Base-by-base conservation (phyloP, 768 basidiomycete genomes). In the Boletus patriciae region DNA sequence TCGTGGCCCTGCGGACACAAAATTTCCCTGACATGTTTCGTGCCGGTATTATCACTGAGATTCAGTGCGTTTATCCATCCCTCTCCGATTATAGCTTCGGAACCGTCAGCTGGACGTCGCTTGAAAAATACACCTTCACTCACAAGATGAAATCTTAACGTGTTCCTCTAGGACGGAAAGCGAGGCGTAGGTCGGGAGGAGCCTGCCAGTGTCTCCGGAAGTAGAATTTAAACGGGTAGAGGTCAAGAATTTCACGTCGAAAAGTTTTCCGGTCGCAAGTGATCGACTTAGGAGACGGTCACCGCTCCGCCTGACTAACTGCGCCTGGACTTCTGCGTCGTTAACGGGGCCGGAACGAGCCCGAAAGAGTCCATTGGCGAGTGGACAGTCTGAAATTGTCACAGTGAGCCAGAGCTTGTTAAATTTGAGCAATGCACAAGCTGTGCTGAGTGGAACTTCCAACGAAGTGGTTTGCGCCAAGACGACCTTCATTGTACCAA, bases 171-270 rank as follows among this genome's bases (percentile, higher is more conserved):
- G 13, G 33, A 66, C 45, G 23, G 60, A 44, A 21, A 66, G 49
- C 5, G 60, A 64, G 5, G 66, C 54, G 41, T 65, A 52, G 19
- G 46, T 66, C 29, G 58, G 53, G 11, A 54, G 37, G 19, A 38
- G 29, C 8, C 33, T 33, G n/a, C 34, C 40, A 1, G 38, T 25
- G 29, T 23, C 19, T 11, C 44, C 56, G 19, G 52, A 49, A n/a
- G 46, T 29, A 55, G 55, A 42, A 31, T n/a, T n/a, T n/a, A n/a
- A n/a, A n/a, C n/a, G n/a, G n/a, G n/a, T 25, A 25, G 2, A 23
- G 34, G 66, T 21, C 52, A 68, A 18, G 54, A 66, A 66, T 13
- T 52, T 62, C n/a, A 66, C 55, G 23, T 66, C 66, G n/a, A 52
- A 58, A 15, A 57, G 46, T 37, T 47, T 62, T 45, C 65, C 65